Conservation (phyloP, 2,329 filamentous ascomycete species). For the Venturiaceae sp. region DNA sequence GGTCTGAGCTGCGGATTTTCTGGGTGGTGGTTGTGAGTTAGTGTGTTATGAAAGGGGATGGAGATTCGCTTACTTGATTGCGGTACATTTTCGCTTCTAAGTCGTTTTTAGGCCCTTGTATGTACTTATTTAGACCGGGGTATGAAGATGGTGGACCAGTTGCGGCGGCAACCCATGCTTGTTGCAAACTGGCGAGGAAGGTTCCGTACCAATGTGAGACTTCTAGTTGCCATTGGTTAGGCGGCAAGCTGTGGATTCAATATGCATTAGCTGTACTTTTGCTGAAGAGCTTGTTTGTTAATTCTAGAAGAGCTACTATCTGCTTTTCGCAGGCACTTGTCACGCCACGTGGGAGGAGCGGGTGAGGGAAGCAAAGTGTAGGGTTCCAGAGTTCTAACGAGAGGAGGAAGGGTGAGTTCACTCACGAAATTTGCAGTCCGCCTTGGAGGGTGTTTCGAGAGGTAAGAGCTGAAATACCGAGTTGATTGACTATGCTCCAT, state of each 20-base stretch:
- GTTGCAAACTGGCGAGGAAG: slow-evolving; percentile 11
- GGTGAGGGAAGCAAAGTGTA: no score
- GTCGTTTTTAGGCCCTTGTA: no score
- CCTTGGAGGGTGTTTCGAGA: slow-evolving; percentile 3
- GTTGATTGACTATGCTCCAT: not conserved
- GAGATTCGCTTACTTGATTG: no score
- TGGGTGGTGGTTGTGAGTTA: slow-evolving; percentile 8
- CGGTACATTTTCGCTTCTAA: no score
- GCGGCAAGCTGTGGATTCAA: slow-evolving; percentile 10
- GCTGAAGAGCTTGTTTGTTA: no score
- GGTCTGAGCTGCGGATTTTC: slow-evolving; percentile 11
- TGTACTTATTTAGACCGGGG: slow-evolving; percentile 1
- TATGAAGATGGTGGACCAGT: not conserved
- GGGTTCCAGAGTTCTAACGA: no score
- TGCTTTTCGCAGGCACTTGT: no score
- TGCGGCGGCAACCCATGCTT: not conserved
- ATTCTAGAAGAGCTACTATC: no score
- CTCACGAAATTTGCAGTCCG: slow-evolving; percentile 11
- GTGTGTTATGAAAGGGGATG: no score
- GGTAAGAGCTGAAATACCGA: not conserved
- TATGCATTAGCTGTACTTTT: no score
- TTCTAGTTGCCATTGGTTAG: slow-evolving; percentile 15
- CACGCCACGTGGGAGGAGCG: no score
- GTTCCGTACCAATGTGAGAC: slow-evolving; percentile 9
- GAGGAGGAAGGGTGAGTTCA: no score